Evolutionary conservation across 257 asterid species (phyloP).

Genomic region (Solanum commersonii): DNA sequence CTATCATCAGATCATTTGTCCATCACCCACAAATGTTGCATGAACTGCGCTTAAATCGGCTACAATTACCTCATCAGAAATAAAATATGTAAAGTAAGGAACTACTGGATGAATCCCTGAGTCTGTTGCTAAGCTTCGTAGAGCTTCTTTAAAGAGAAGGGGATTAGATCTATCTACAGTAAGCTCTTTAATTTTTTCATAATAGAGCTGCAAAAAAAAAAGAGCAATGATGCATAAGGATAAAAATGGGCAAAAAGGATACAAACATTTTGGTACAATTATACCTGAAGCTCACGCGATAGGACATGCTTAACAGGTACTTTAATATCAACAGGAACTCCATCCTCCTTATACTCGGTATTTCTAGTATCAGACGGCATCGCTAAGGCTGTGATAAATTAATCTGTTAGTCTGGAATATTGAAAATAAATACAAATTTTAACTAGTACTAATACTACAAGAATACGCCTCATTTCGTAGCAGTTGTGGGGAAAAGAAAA

Average conservation of each 20-base stretch:
- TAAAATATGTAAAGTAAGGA: conserved; percentile 86
- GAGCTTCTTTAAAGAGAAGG: conserved; percentile 67
- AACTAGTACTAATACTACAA: background rate
- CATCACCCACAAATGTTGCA: background rate
- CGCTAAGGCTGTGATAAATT: conserved; percentile 34
- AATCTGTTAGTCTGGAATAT: background rate
- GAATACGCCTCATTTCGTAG: background rate
- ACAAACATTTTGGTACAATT: conserved; percentile 3
- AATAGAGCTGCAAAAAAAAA: conserved; percentile 68
- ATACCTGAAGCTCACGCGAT: conserved; percentile 97
- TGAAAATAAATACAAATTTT: background rate
- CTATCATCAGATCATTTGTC: background rate
- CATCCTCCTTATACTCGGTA: conserved; percentile 75
- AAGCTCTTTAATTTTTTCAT: conserved; percentile 89
- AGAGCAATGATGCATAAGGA: background rate
- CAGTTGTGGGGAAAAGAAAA: background rate
- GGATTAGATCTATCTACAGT: conserved; percentile 68
- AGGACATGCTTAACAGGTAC: conserved; percentile 91
- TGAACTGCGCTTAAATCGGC: background rate
- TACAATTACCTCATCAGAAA: conserved; percentile 76
- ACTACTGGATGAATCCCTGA: conserved; percentile 96
- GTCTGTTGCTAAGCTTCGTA: conserved; percentile 88
- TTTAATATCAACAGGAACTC: conserved; percentile 70
- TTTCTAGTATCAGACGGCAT: conserved; percentile 62
- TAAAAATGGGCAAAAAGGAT: conserved; percentile 5